Base-by-base conservation (phyloP, 176 grass and related monocot genomes). In the Aegilops longissima region DNA sequence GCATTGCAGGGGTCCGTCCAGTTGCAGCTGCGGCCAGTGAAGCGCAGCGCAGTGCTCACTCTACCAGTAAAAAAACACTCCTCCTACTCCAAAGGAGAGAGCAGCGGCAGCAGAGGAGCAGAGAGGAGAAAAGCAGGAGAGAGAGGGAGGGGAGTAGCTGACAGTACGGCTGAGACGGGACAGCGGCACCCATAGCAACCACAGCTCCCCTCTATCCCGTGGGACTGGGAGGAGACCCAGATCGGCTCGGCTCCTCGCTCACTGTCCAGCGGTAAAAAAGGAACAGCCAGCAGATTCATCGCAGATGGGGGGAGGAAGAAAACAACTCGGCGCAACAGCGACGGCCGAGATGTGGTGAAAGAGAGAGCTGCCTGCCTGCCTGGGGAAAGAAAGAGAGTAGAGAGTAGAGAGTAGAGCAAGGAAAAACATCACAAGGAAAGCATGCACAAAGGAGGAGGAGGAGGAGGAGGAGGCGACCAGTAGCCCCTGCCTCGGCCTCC, bases 401-500 rank as follows among this genome's bases (percentile, higher is more conserved):
- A 14, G 9, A 44, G 42, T 2, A 0, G 45, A 49, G 44, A 40
- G 23, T 12, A 35, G 38, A 61, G 38, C 7, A 2, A 39, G 39
- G 39, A 10, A 42, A 42, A 84, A 20, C 64, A 68, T 61, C 66
- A 31, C 69, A 58, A 74, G 68, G 44, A 84, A 76, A 84, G 58
- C 82, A 65, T 73, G 82, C 82, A 49, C 2, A 84, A 84, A 83
- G 29, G 11, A 27, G 38, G n/a, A 73, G 27, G 11, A 27, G 36
- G 70, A 73, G 47, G 66, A 34, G 63, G 63, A 73, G 40, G 40
- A 35, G 65, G 65, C 17, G 40, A 7, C 36, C 70, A 45, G 82
- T 74, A 74, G 52, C 51, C 33, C 25, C 71, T 25, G 33, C 14
- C 4, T 74, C 51, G 8, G 31, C 16, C 65, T 61, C 49, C 76